Evolutionary conservation across 2,329 filamentous ascomycete species (phyloP).

Genomic region (Ophiobolus disseminans): DNA sequence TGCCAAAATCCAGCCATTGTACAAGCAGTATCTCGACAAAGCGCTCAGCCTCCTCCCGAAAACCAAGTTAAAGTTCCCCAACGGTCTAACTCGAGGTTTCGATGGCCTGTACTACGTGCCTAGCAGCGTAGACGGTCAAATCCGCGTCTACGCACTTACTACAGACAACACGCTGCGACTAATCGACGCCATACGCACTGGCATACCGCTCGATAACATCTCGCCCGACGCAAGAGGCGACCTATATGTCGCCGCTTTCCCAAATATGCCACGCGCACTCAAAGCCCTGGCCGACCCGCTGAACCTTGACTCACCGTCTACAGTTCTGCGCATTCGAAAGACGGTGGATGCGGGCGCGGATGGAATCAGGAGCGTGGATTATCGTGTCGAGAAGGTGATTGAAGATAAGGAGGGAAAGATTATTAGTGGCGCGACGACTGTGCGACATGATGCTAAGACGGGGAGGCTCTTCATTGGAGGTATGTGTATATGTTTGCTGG

Average conservation of each 20-base stretch:
- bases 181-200: conserved; percentile 30
- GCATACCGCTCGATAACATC: conserved; percentile 39
- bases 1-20: conserved; percentile 5
- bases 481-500: conserved; percentile 2
- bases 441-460: conserved; percentile 35
- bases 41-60: conserved; percentile 14
- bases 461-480: conserved; percentile 34
- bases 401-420: conserved; percentile 33
- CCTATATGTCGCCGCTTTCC: conserved; percentile 33
- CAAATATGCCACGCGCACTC: conserved; percentile 2
- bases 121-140: conserved; percentile 30
- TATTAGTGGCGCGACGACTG: conserved; percentile 32
- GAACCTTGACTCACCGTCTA: conserved; percentile 18
- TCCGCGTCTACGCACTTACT: conserved; percentile 30
- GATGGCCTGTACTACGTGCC: conserved; percentile 39
- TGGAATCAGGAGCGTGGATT: conserved; percentile 12
- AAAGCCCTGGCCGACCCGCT: conserved; percentile 27
- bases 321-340: conserved; percentile 30
- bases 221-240: conserved; percentile 35
- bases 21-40: conserved; percentile 9
- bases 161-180: conserved; percentile 21
- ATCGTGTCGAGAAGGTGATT: conserved; percentile 33
- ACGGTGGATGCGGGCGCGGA: conserved; percentile 3
- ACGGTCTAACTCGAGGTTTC: conserved; percentile 31
- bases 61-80: conserved; percentile 38